phyloP scores from a whole-genome alignment of 805 yeast genomes.

The Ogataea methylovora region DNA sequence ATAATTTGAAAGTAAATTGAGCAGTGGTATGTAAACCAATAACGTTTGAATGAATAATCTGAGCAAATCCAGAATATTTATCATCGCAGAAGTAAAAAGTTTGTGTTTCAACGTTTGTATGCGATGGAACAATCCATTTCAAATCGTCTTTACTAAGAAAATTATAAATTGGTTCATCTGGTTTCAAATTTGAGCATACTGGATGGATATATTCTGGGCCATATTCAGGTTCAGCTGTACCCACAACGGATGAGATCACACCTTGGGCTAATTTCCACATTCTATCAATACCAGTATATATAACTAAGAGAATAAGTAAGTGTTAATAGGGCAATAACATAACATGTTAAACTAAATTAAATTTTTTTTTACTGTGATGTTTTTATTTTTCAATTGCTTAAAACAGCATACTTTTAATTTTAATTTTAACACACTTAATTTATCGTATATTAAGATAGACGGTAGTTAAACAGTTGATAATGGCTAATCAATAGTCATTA shows the following conservation, averaged over 20 bases:
- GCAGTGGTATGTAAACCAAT: slow-evolving; percentile 86
- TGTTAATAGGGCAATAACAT: background rate
- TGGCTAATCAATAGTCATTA: too few species aligned
- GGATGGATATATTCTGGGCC: slow-evolving; percentile 90
- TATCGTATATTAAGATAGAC: too few species aligned
- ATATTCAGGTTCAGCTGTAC: slow-evolving; percentile 95
- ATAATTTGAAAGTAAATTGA: slow-evolving; percentile 86
- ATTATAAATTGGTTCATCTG: slow-evolving; percentile 49
- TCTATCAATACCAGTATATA: too few species aligned
- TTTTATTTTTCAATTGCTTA: too few species aligned
- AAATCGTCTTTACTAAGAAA: slow-evolving; percentile 62
- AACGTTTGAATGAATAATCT: slow-evolving; percentile 87
- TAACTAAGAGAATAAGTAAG: background rate
- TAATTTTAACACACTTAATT: too few species aligned
- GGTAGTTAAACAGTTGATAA: too few species aligned
- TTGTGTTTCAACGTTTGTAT: slow-evolving; percentile 92
- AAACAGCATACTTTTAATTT: too few species aligned
- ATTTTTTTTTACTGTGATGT: background rate
- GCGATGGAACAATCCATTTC: slow-evolving; percentile 64
- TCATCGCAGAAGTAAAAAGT: slow-evolving; percentile 73
- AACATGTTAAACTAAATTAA: background rate
- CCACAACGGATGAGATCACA: slow-evolving; percentile 81
- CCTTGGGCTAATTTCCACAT: slow-evolving; percentile 29
- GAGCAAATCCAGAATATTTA: slow-evolving; percentile 81
- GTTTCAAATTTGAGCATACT: slow-evolving; percentile 47